phyloP scores from a whole-genome alignment of 2,329 filamentous ascomycete species.

The Ustulina deusta region DNA sequence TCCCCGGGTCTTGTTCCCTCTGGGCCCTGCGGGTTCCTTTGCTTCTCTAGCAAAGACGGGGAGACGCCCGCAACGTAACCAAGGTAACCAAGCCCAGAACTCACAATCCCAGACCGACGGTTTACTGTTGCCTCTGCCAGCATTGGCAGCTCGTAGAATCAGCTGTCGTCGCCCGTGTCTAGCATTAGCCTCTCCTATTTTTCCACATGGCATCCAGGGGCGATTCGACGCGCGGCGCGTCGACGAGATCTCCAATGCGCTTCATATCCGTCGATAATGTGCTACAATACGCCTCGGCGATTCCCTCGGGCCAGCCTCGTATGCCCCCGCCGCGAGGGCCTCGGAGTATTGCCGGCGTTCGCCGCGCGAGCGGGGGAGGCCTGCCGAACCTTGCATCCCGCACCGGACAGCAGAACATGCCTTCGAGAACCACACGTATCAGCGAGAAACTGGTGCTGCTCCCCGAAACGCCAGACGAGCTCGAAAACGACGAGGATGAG shows the following conservation, averaged over 20 bases:
- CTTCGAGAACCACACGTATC: constrained; percentile 89
- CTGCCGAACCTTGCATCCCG: constrained; percentile 59
- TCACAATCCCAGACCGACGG: too few species aligned
- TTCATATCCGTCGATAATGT: constrained; percentile 95
- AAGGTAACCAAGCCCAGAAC: background rate
- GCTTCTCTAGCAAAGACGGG: background rate
- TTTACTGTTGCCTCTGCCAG: background rate
- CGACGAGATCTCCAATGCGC: constrained; percentile 64
- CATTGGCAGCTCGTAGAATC: background rate
- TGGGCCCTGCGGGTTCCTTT: too few species aligned
- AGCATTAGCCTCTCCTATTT: background rate
- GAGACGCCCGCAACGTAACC: background rate
- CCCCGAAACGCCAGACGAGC: constrained; percentile 79
- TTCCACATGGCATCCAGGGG: constrained; percentile 34
- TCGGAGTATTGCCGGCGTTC: constrained; percentile 61
- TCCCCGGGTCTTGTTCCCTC: background rate
- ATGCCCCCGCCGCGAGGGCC: constrained; percentile 69
- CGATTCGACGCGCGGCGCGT: constrained; percentile 33
- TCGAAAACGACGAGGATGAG: constrained; percentile 66
- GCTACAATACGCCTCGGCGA: constrained; percentile 91
- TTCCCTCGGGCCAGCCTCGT: constrained; percentile 92
- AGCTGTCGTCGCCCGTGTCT: background rate
- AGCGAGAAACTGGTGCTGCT: constrained; percentile 97
- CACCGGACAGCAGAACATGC: constrained; percentile 71
- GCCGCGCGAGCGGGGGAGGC: constrained; percentile 58